A percentile compares a stretch with the other conserved stretches of the same genome.
phyloP scores from a whole-genome alignment of 2,329 filamentous ascomycete species.

The Pseudonectria buxi region DNA sequence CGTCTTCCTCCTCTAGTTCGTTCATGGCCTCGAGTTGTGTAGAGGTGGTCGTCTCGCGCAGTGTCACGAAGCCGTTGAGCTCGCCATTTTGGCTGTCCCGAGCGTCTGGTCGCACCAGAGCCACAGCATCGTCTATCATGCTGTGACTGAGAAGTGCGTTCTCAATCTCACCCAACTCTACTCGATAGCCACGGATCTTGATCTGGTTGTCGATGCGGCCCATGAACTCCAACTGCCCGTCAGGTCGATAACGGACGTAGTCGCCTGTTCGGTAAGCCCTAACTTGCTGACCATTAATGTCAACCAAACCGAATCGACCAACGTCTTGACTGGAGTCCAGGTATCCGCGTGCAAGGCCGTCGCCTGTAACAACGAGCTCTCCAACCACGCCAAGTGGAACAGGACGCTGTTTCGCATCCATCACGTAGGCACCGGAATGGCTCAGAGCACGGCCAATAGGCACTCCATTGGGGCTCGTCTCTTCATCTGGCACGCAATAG shows the following conservation, averaged over 20 bases:
- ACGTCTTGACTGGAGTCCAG: slow-evolving; percentile 5
- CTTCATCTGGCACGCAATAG: slow-evolving; percentile 1
- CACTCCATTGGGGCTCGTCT: slow-evolving; percentile 8
- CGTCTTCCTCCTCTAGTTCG: not conserved
- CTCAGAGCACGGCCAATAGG: slow-evolving; percentile 14
- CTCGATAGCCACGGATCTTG: slow-evolving; percentile 24
- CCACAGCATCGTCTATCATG: slow-evolving; percentile 12
- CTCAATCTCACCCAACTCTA: slow-evolving; percentile 23
- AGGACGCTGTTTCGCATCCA: slow-evolving; percentile 16
- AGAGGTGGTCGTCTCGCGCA: not conserved
- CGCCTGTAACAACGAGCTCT: slow-evolving; percentile 22
- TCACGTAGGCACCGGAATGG: slow-evolving; percentile 16
- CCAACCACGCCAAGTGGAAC: slow-evolving; percentile 21
- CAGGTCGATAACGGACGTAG: slow-evolving; percentile 13
- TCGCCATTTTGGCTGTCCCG: slow-evolving; percentile 2
- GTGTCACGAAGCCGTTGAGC: slow-evolving; percentile 5
- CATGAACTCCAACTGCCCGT: slow-evolving; percentile 21
- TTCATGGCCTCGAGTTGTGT: no score
- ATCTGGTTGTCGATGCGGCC: slow-evolving; percentile 22
- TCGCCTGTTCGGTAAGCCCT: slow-evolving; percentile 22
- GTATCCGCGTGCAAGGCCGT: slow-evolving; percentile 18
- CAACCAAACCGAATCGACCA: slow-evolving; percentile 11
- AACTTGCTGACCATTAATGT: slow-evolving; percentile 1
- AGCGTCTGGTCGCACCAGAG: slow-evolving; percentile 5
- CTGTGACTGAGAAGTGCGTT: slow-evolving; percentile 8